phyloP scores from a whole-genome alignment of 1,139 yeast genomes.

The Kodamaea derodonti region DNA sequence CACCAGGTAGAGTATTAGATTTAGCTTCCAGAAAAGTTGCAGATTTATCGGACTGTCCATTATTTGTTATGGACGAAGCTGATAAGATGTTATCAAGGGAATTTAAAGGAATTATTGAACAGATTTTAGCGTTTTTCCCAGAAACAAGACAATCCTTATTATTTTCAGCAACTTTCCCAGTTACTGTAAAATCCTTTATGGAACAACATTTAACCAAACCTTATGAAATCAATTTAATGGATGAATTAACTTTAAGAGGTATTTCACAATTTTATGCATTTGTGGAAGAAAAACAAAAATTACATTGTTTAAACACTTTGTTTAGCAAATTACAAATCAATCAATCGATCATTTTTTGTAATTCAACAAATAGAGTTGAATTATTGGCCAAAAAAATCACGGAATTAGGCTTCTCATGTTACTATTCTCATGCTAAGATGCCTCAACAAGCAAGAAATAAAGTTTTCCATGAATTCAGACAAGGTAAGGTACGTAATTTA shows the following conservation, averaged over 20 bases:
- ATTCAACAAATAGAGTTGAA: slow-evolving; percentile 94
- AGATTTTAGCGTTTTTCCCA: slow-evolving; percentile 81
- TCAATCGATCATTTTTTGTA: slow-evolving; percentile 94
- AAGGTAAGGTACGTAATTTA: slow-evolving; percentile 94
- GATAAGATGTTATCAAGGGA: slow-evolving; percentile 94
- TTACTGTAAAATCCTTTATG: slow-evolving; percentile 90
- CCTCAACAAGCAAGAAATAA: slow-evolving; percentile 96
- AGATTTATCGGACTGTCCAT: slow-evolving; percentile 80
- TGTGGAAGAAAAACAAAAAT: slow-evolving; percentile 93
- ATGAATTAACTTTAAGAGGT: slow-evolving; percentile 92
- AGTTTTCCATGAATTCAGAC: slow-evolving; percentile 97
- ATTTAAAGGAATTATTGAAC: slow-evolving; percentile 84
- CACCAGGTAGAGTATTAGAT: slow-evolving; percentile 96
- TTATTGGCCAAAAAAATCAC: slow-evolving; percentile 92
- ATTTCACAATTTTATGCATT: slow-evolving; percentile 96
- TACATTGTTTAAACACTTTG: slow-evolving; percentile 91
- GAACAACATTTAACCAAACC: slow-evolving; percentile 87
- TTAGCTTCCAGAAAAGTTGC: slow-evolving; percentile 86
- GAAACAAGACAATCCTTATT: slow-evolving; percentile 75
- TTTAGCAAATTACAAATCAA: slow-evolving; percentile 92
- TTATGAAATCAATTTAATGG: slow-evolving; percentile 95
- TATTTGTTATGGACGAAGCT: slow-evolving; percentile 98
- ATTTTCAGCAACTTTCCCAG: slow-evolving; percentile 94
- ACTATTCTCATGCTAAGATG: slow-evolving; percentile 96
- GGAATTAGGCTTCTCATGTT: slow-evolving; percentile 94